Conservation (phyloP, 2,329 filamentous ascomycete genomes). For the Dactylellina drechsleri region DNA sequence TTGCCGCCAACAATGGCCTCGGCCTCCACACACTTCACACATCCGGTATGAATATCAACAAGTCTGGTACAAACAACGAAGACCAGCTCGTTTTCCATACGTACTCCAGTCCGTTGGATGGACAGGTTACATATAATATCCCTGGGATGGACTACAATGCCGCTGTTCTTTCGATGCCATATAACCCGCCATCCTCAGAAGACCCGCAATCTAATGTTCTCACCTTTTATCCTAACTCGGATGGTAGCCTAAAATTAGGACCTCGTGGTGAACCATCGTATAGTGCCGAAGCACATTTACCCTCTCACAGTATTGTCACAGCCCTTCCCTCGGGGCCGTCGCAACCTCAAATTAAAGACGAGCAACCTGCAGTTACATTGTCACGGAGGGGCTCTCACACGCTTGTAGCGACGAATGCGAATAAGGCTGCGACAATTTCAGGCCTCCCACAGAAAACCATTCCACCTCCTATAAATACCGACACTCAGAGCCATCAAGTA, state of each 20-base stretch:
- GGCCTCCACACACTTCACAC: conserved; percentile 41
- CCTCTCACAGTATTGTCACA: conserved; percentile 13
- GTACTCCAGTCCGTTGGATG: conserved; percentile 32
- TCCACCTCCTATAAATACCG: conserved; percentile 51
- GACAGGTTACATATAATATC: conserved; percentile 30
- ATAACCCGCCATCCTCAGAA: conserved; percentile 16
- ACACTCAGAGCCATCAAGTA: conserved; percentile 37
- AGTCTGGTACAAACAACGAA: conserved; percentile 28
- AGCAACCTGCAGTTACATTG: conserved; percentile 4
- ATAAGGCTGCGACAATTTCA: conserved; percentile 40
- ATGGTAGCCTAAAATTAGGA: conserved; percentile 27
- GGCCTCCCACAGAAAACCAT: conserved; percentile 27
- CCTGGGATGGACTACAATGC: conserved; percentile 35
- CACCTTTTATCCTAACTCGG: conserved; percentile 27
- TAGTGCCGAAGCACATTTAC: conserved; percentile 7
- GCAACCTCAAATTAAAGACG: conserved; percentile 39
- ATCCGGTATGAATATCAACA: conserved; percentile 20
- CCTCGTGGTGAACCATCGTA: conserved; percentile 21
- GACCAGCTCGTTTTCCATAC: conserved; percentile 22
- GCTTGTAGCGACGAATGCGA: conserved; percentile 8
- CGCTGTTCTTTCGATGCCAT: conserved; percentile 26
- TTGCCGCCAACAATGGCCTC: conserved; percentile 24
- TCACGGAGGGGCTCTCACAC: conserved; percentile 21
- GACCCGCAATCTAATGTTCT: conserved; percentile 28
- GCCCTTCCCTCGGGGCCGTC: not conserved